Evolutionary conservation across 2,329 filamentous ascomycete species (phyloP), one percentile per base, ranked within the genome.

Genomic region (Diaporthe sp.): DNA sequence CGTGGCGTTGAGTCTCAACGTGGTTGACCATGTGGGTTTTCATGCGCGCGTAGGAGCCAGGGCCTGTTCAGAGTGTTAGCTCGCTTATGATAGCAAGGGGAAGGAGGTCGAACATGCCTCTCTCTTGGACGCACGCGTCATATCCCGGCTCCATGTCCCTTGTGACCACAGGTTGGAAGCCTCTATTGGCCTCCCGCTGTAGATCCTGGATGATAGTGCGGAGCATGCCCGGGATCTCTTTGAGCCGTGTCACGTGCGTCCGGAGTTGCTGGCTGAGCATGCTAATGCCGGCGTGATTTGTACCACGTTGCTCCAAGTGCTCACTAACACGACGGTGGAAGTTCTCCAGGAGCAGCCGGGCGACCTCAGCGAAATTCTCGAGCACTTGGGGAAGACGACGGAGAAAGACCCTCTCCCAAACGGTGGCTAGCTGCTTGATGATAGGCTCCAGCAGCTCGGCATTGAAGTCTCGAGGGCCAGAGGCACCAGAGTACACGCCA

Each of bases 191-290:
- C 20, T 60, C 57, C 10, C 57, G 57, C 57, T 60, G 57, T 20
- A 60, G 57, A 13, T 60, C 31, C 34, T 60, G 57, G 20, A 60
- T 60, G 20, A 39, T 4, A 20, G 57, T n/a, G 31, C 57, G 57
- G 31, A 60, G 57, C 31, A 39, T 39, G 17, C 20, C 57, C 20
- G 57, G 57, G 34, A 60, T 39, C 57, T 60, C 57, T 25, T 37
- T 60, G 31, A 60, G 20, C 5, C 31, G 57, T n/a, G 57, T 13
- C 28, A 60, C 12, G 57, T 60, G 31, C 57, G 57, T 60, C 57
- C 57, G 57, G 17, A 60, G 34, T 12, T 60, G 57, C 22, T 60
- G 57, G 57, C 57, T n/a, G 57, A 39, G 57, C 57, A 60, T 60
- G 57, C 57, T 37, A 3, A 60, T 60, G 57, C 57, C 57, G 57